These are phyloP conservation scores for Nemophila menziesii DNA, from an alignment of 257 asterid species.

Conservation along the genomic window DNA sequence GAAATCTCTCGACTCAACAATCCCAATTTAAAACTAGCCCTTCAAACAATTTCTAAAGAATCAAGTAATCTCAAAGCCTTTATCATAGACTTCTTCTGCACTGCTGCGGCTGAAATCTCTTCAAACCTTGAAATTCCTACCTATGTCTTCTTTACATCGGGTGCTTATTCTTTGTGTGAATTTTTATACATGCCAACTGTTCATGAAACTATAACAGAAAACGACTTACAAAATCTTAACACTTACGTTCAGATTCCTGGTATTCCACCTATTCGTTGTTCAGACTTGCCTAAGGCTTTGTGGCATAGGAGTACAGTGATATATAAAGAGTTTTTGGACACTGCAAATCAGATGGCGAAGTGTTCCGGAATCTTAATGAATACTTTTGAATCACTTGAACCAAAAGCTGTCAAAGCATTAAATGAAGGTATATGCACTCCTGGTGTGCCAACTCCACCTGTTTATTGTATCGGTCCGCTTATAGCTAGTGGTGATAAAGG, in stretches of 20 bases:
- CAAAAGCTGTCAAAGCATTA: conserved; percentile 17
- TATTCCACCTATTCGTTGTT: conserved; percentile 27
- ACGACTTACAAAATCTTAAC: conserved; percentile 35
- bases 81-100: conserved; percentile 53
- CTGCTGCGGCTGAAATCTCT: conserved; percentile 20
- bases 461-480: conserved; percentile 51
- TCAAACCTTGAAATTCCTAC: conserved; percentile 24
- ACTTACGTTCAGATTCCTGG: conserved; percentile 28
- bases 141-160: conserved; percentile 39
- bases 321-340: conserved; percentile 20
- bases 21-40: conserved; percentile 37
- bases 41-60: conserved; percentile 16
- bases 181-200: conserved; percentile 19
- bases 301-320: conserved; percentile 20
- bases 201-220: conserved; percentile 14
- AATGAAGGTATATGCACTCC: conserved; percentile 33
- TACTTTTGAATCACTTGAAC: conserved; percentile 35
- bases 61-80: conserved; percentile 26
- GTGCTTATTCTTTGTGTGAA: conserved; percentile 20
- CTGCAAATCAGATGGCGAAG: background rate
- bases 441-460: conserved; percentile 31
- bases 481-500: conserved; percentile 10
- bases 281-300: conserved; percentile 27
- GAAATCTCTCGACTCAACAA: conserved; percentile 26
- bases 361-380: conserved; percentile 35